Evolutionary conservation across 352 stramenopile genomes (phyloP), one percentile per base, ranked within the genome.

Genomic region (Lagenidium sp.): DNA sequence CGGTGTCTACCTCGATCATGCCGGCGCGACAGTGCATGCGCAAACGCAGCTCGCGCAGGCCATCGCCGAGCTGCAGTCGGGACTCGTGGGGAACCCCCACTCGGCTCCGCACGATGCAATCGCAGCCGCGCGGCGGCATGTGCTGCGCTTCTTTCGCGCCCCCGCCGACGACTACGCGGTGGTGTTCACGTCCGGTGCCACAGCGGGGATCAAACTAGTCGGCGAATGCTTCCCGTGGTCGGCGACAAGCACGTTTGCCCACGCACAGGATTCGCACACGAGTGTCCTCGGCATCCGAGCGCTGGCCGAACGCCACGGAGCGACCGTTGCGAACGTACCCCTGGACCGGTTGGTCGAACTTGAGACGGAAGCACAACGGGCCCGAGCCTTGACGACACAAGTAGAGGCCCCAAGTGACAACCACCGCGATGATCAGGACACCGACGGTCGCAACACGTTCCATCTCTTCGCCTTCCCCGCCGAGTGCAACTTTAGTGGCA

Each of bases 171-270:
- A 90, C 23, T 91, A 91, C 52, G 59, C 69, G 29, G 42, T 95
- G 13, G 62, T 95, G 16, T 94, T 95, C 58, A 95, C 83, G 10
- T 86, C 79, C 4, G 83, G 83, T 2, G 73, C 83, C 10, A 95
- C 83, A 2, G 70, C 75, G 4, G 67, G 69, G 20, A 56, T 95
- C 12, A 93, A 95, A 45, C 53, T 93, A 23, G 63, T 93, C 0
- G 83, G 79, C 18, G 81, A 94, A 41, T 74, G 60, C 39, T 93
- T 95, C 47, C 77, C 81, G 2, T 95, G 76, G 67, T 68, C 43
- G 2, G 13, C 50, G 1, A 41, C 57, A 13, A 85, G 72, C 48
- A 55, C 28, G 3, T 87, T 84, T 42, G 71, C 64, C 11, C 60
- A 87, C 46, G 59, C 72, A 0, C 65, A 78, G 31, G 73, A 88